These are phyloP conservation scores for Fusarium circinatum DNA, from an alignment of 2,329 filamentous ascomycete species.

Conservation along the genomic window DNA sequence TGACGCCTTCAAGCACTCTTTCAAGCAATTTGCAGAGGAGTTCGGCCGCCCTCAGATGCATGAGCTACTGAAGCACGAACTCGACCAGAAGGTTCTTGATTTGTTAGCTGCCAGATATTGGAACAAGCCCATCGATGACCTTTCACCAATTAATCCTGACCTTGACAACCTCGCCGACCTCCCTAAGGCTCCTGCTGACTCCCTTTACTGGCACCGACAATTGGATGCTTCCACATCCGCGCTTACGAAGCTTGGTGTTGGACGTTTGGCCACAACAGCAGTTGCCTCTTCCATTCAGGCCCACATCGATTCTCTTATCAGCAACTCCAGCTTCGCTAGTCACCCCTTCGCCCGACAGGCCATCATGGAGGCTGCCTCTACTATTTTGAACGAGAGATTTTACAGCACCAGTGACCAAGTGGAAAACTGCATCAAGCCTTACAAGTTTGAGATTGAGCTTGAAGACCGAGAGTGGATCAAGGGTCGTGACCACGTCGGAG, in stretches of 20 bases:
- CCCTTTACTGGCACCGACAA: constrained; percentile 92
- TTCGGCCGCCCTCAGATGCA: constrained; percentile 93
- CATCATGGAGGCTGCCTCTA: constrained; percentile 90
- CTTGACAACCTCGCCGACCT: constrained; percentile 79
- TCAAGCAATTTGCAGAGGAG: constrained; percentile 89
- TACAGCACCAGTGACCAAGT: constrained; percentile 98
- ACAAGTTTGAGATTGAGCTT: constrained; percentile 97
- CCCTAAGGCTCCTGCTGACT: constrained; percentile 85
- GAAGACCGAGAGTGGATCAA: constrained; percentile 89
- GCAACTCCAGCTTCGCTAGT: constrained; percentile 83
- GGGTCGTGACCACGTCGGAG: constrained; percentile 83
- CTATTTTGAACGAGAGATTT: constrained; percentile 91
- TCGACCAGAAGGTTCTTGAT: constrained; percentile 95
- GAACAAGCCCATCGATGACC: constrained; percentile 93
- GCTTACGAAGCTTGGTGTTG: constrained; percentile 93
- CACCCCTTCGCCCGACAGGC: constrained; percentile 93
- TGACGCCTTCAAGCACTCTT: constrained; percentile 96
- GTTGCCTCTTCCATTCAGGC: constrained; percentile 88
- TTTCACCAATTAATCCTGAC: constrained; percentile 74
- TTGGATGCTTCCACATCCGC: constrained; percentile 91
- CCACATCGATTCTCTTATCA: constrained; percentile 82
- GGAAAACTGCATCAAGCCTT: constrained; percentile 98
- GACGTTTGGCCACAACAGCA: constrained; percentile 89
- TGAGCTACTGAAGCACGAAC: constrained; percentile 87
- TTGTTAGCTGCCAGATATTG: constrained; percentile 93